Conservation (phyloP, 495 filamentous ascomycete genomes). For the Massariosphaeria phaeospora region DNA sequence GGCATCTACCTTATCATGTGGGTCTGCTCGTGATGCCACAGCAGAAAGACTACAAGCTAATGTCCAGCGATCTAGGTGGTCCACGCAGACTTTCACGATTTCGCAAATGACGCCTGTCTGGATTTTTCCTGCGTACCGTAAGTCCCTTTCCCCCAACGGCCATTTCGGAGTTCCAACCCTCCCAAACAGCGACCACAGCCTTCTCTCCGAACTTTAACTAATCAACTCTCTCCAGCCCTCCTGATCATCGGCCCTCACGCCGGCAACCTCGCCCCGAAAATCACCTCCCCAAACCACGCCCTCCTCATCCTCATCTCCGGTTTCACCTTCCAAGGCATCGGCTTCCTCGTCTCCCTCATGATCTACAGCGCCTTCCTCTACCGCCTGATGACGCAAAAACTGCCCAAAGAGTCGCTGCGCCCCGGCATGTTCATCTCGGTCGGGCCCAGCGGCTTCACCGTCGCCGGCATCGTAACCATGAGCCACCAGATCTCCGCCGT, state of each 20-base stretch:
- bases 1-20: slow-evolving; percentile 69
- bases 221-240: too few species aligned
- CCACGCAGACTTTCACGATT: slow-evolving; percentile 71
- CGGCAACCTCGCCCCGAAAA: slow-evolving; percentile 55
- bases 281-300: slow-evolving; percentile 40
- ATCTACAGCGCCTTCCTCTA: slow-evolving; percentile 83
- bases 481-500: slow-evolving; percentile 43
- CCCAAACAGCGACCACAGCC: too few species aligned
- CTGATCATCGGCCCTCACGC: slow-evolving; percentile 75
- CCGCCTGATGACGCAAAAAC: slow-evolving; percentile 85
- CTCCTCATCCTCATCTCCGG: slow-evolving; percentile 67
- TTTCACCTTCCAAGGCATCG: slow-evolving; percentile 72
- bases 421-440: slow-evolving; percentile 85
- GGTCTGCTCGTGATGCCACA: too few species aligned
- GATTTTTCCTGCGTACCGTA: slow-evolving; percentile 90
- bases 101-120: slow-evolving; percentile 85
- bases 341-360: slow-evolving; percentile 81
- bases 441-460: slow-evolving; percentile 74
- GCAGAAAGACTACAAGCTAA: neutral
- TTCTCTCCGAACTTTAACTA: too few species aligned
- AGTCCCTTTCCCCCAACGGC: too few species aligned
- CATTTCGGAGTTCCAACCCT: too few species aligned
- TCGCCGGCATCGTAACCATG: slow-evolving; percentile 62
- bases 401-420: slow-evolving; percentile 68
- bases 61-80: slow-evolving; percentile 49